Base-by-base conservation (phyloP, 441 rosid genomes). In the Adansonia grandidieri region DNA sequence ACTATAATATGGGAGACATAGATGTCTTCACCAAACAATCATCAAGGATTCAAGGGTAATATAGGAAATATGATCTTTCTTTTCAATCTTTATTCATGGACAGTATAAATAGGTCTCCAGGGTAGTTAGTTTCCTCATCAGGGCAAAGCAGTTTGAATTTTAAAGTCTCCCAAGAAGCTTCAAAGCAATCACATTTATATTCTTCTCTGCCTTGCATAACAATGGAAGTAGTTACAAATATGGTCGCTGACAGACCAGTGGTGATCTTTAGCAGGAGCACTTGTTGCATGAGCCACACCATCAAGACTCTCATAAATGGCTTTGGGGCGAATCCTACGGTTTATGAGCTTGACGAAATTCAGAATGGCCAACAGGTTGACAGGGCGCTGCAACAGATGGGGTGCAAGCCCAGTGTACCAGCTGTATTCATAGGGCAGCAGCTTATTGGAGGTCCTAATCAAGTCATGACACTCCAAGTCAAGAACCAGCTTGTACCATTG, bases 221-320 rank as follows among this genome's bases (percentile, higher is more conserved):
- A 44, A 88, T 88, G 91, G 89, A 86, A 1, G 71, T 15, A 20
- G 84, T 91, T 48, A 83, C 72, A 51, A 78, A 82, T 68, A 53
- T 88, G 88, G 89, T 86, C 24, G 83, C 79, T 6, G 91, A 86
- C 6, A 86, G 81, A 84, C 89, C 94, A 0, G 84, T 86, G 60
- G 96, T 90, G 86, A 86, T 92, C 53, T 92, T 92, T 57, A 92
- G 92, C 91, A 86, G 80, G 88, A 89, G 85, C 88, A 74, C 78
- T 10, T 90, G 96, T 47, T 85, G 86, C 82, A 88, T 89, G 87
- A 75, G 92, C 85, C 88, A 92, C 79, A 75, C 92, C 22, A 81
- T 92, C 56, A 88, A 83, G 84, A 53, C 85, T 17, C 88, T 92
- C 42, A 73, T 92, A 45, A 47, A 69, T 5, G 81, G 87, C 61